These are phyloP conservation scores for Calonectria crousiana DNA, from an alignment of 2,329 filamentous ascomycete genomes.

Conservation along the genomic window DNA sequence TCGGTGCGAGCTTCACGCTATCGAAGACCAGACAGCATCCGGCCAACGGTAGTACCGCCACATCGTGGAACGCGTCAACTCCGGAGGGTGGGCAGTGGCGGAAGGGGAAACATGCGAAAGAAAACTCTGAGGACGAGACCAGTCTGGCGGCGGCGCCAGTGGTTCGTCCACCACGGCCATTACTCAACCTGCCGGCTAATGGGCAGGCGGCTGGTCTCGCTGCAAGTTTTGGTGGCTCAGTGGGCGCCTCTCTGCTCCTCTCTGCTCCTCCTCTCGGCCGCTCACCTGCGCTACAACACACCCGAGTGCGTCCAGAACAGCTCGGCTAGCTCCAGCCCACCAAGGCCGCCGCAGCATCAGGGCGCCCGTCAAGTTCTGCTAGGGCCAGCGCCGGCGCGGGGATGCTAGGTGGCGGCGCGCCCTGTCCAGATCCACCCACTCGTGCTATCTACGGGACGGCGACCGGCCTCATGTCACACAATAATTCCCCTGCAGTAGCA, in stretches of 20 bases:
- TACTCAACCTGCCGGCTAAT: neutral
- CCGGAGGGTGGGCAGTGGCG: neutral
- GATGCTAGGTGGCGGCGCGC: neutral
- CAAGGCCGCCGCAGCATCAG: neutral
- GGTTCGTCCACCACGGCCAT: neutral
- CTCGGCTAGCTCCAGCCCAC: neutral
- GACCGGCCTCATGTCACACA: conserved; percentile 4
- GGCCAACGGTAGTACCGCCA: neutral
- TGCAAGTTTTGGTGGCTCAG: neutral
- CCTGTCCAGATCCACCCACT: neutral
- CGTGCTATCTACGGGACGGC: neutral
- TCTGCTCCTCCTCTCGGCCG: too few relatives aligned
- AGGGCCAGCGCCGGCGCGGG: neutral
- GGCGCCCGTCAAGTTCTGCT: neutral
- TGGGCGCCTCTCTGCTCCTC: neutral
- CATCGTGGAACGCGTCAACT: neutral
- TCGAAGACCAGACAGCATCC: neutral
- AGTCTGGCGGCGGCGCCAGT: conserved; percentile 1
- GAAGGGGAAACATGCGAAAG: neutral
- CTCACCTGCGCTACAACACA: neutral
- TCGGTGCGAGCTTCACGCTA: neutral
- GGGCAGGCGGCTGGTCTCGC: neutral
- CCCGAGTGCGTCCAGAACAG: neutral
- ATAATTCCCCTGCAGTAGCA: conserved; percentile 9
- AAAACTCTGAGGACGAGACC: neutral